Conservation (phyloP, 2,329 filamentous ascomycete genomes). For the Hypocrella siamensis region DNA sequence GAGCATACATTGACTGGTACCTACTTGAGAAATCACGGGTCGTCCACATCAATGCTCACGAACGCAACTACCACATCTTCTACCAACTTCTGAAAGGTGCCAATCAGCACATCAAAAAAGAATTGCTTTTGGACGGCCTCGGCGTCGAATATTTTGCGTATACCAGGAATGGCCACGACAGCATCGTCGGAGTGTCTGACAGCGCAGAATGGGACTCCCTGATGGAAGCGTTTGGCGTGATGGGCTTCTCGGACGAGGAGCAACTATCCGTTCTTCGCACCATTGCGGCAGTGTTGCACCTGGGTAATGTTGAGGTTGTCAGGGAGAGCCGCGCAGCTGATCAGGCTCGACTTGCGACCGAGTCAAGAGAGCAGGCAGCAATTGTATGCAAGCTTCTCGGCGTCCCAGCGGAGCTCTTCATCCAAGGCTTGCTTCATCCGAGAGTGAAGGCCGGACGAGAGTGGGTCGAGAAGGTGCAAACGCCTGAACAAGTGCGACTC, state of each 20-base stretch:
- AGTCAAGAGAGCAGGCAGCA: constrained; percentile 58
- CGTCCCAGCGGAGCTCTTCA: constrained; percentile 69
- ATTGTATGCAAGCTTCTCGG: constrained; percentile 75
- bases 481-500: constrained; percentile 85
- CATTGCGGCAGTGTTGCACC: constrained; percentile 78
- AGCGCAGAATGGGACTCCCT: constrained; percentile 76
- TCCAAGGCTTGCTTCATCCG: constrained; percentile 79
- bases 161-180: constrained; percentile 80
- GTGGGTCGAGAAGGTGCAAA: constrained; percentile 98
- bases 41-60: constrained; percentile 70
- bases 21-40: constrained; percentile 96
- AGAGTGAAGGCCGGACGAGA: constrained; percentile 90
- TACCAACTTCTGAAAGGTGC: constrained; percentile 89
- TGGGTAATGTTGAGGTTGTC: constrained; percentile 79
- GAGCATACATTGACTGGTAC: constrained; percentile 98
- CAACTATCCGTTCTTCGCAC: constrained; percentile 73
- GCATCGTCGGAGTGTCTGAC: constrained; percentile 81
- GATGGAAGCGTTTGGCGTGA: constrained; percentile 84
- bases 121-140: constrained; percentile 59
- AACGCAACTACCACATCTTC: constrained; percentile 95
- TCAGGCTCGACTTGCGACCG: constrained; percentile 67
- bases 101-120: constrained; percentile 53
- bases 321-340: constrained; percentile 86
- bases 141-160: constrained; percentile 83
- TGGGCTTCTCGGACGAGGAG: constrained; percentile 81